phyloP scores from a whole-genome alignment of 305 asterid genomes.

The Fraxinus dipetala region DNA sequence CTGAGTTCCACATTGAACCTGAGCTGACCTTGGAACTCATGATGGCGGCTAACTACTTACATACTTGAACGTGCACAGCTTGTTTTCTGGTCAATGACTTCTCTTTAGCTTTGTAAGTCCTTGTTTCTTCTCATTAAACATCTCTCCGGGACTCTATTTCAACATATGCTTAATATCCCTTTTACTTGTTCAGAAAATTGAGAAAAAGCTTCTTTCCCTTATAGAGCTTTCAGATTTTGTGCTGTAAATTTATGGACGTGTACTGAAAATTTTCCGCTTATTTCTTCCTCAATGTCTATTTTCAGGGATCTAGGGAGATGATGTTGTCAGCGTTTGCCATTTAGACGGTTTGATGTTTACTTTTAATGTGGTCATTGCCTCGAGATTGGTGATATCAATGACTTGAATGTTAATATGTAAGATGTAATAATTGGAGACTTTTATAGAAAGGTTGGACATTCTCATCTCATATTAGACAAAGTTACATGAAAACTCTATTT shows the following conservation, averaged over 20 bases:
- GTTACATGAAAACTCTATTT: background rate
- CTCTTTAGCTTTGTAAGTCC: constrained; percentile 30
- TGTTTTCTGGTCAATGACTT: constrained; percentile 25
- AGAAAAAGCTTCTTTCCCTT: background rate
- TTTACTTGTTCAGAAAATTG: background rate
- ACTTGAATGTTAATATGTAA: background rate
- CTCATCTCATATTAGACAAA: background rate
- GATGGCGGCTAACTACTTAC: constrained; percentile 96
- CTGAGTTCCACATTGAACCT: constrained; percentile 92
- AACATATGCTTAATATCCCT: background rate
- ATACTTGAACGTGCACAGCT: constrained; percentile 53
- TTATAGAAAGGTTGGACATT: background rate
- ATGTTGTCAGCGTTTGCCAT: background rate
- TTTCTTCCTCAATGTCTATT: background rate
- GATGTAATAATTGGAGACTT: background rate
- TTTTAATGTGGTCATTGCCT: background rate
- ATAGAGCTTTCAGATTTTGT: background rate
- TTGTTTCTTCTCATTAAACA: background rate
- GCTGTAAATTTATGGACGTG: background rate
- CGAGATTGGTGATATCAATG: background rate
- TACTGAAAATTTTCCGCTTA: background rate
- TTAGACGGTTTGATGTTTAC: background rate
- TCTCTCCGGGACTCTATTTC: background rate
- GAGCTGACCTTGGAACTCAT: constrained; percentile 94
- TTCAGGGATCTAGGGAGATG: background rate